Evolutionary conservation across 2,329 filamentous ascomycete species (phyloP).

Genomic region (Tolypocladium cylindrosporum): DNA sequence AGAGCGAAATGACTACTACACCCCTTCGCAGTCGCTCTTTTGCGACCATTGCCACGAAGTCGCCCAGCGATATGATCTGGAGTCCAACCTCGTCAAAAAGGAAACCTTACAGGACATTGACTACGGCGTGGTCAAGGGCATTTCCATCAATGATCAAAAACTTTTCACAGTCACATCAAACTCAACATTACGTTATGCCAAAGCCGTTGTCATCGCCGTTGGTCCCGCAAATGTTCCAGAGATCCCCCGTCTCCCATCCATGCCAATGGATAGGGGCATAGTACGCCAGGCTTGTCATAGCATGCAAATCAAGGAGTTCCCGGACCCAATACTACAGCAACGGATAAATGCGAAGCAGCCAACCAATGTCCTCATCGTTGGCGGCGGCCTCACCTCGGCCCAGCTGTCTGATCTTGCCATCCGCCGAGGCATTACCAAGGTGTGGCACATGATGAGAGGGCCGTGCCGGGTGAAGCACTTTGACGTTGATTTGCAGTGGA

Average conservation of each 20-base stretch:
- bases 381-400: slow-evolving; percentile 67
- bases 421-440: slow-evolving; percentile 52
- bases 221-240: slow-evolving; percentile 55
- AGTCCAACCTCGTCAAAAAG: slow-evolving; percentile 44
- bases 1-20: slow-evolving; percentile 61
- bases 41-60: slow-evolving; percentile 50
- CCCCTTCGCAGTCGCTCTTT: slow-evolving; percentile 52
- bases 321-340: slow-evolving; percentile 37
- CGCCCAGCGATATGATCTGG: slow-evolving; percentile 39
- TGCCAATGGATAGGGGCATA: slow-evolving; percentile 8
- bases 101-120: slow-evolving; percentile 51
- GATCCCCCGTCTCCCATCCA: slow-evolving; percentile 29
- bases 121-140: slow-evolving; percentile 38
- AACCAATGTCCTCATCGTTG: slow-evolving; percentile 62
- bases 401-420: slow-evolving; percentile 62
- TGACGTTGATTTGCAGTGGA: slow-evolving; percentile 68
- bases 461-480: slow-evolving; percentile 59
- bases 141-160: slow-evolving; percentile 36
- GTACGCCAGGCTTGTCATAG: slow-evolving; percentile 48
- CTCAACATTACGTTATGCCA: slow-evolving; percentile 43
- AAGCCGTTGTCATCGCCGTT: slow-evolving; percentile 58
- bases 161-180: slow-evolving; percentile 57
- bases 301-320: slow-evolving; percentile 51
- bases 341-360: slow-evolving; percentile 38
- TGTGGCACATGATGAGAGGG: slow-evolving; percentile 61